A percentile compares a stretch with the other conserved stretches of the same genome.
These are phyloP conservation scores for Cladorrhinum sp. DNA, from an alignment of 2,329 filamentous ascomycete genomes.

Conservation along the genomic window DNA sequence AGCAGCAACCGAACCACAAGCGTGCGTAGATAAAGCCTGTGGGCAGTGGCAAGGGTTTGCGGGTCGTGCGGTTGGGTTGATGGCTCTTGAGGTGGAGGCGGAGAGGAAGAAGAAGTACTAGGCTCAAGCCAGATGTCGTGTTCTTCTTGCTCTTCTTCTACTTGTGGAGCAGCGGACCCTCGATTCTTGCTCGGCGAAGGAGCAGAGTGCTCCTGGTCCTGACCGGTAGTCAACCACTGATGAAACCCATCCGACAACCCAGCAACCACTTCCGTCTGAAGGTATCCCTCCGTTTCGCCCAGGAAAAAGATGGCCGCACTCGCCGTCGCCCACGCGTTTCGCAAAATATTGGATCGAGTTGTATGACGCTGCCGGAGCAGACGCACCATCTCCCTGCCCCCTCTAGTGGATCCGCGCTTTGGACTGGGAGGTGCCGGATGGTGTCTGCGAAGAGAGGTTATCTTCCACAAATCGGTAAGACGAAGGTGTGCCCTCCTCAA, in stretches of 20 bases:
- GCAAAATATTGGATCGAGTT: slow-evolving; percentile 62
- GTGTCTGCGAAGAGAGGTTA: slow-evolving; percentile 71
- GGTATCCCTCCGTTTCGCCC: slow-evolving; percentile 80
- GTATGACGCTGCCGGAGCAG: slow-evolving; percentile 63
- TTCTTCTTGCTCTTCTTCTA: slow-evolving; percentile 34
- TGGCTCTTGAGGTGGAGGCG: slow-evolving; percentile 25
- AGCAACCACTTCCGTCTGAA: slow-evolving; percentile 84
- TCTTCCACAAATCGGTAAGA: slow-evolving; percentile 82
- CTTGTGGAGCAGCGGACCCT: neutral
- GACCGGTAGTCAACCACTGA: slow-evolving; percentile 61
- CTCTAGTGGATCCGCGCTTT: slow-evolving; percentile 57
- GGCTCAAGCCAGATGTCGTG: slow-evolving; percentile 44
- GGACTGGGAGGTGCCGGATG: slow-evolving; percentile 69
- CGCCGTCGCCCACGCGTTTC: slow-evolving; percentile 85
- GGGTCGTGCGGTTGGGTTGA: slow-evolving; percentile 63
- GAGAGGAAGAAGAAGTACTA: slow-evolving; percentile 17
- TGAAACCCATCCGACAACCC: slow-evolving; percentile 79
- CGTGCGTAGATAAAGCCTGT: slow-evolving; percentile 70
- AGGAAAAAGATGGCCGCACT: slow-evolving; percentile 86
- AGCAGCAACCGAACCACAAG: slow-evolving; percentile 66
- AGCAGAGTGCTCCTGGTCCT: slow-evolving; percentile 27
- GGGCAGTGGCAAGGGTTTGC: slow-evolving; percentile 76
- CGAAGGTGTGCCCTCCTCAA: slow-evolving; percentile 83
- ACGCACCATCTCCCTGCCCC: slow-evolving; percentile 58
- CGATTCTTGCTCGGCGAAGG: slow-evolving; percentile 20